A percentile compares a stretch with the other conserved stretches of the same genome.
Evolutionary conservation across 345 rosid genomes (phyloP).

Genomic region (Sapria himalayana): DNA sequence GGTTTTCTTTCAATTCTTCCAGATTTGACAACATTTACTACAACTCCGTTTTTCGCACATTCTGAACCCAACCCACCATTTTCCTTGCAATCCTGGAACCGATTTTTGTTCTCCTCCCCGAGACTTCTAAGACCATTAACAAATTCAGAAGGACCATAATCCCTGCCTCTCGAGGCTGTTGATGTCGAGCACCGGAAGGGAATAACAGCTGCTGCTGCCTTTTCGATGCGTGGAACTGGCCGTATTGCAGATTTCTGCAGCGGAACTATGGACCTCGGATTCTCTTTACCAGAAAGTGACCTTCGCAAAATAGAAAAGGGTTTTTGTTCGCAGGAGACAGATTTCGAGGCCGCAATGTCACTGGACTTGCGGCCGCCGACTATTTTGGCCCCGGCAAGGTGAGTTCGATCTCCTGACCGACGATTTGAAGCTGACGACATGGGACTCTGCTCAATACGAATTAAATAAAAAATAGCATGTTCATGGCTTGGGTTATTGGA

Average conservation of each 20-base stretch:
- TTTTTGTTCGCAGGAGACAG: slow-evolving; percentile 16
- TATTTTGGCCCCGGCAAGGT: slow-evolving; percentile 17
- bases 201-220: slow-evolving; percentile 16
- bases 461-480: background rate
- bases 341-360: slow-evolving; percentile 27
- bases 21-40: background rate
- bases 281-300: slow-evolving; percentile 41
- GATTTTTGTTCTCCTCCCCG: slow-evolving; percentile 23
- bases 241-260: slow-evolving; percentile 39
- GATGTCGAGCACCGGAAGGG: slow-evolving; percentile 34
- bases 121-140: slow-evolving; percentile 28
- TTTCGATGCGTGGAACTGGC: slow-evolving; percentile 38
- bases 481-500: no score
- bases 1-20: slow-evolving; percentile 8
- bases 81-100: slow-evolving; percentile 22
- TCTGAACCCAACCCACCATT: slow-evolving; percentile 15
- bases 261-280: slow-evolving; percentile 19
- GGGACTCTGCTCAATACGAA: slow-evolving; percentile 6
- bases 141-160: slow-evolving; percentile 62
- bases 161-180: slow-evolving; percentile 59
- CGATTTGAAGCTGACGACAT: slow-evolving; percentile 51
- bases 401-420: slow-evolving; percentile 33
- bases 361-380: slow-evolving; percentile 14
- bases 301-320: slow-evolving; percentile 12
- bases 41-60: slow-evolving; percentile 12